Conservation (phyloP, 331 rosid genomes). For the Acacia concinna region DNA sequence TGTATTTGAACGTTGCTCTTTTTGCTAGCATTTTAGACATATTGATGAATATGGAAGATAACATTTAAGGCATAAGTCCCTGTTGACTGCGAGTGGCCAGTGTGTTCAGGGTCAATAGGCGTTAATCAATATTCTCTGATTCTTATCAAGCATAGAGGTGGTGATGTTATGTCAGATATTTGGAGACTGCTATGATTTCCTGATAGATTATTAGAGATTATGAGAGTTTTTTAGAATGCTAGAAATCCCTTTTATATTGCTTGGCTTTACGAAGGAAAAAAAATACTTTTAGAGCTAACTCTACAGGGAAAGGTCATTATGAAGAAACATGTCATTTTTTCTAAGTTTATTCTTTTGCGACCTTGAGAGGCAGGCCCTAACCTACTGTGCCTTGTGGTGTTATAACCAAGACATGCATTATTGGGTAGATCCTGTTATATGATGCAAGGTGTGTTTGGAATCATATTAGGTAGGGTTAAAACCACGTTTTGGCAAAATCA, state of each 20-base stretch:
- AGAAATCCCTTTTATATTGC: neutral
- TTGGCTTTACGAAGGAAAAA: too few relatives aligned
- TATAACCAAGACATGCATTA: neutral
- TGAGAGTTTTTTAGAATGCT: neutral
- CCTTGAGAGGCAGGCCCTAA: neutral
- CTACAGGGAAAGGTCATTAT: neutral
- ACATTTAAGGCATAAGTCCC: neutral
- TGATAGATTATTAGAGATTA: neutral
- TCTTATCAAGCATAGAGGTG: neutral
- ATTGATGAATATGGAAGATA: conserved; percentile 5
- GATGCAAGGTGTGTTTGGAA: neutral
- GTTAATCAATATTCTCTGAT: neutral
- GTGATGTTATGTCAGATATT: neutral
- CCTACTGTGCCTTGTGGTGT: neutral
- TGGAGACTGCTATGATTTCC: neutral
- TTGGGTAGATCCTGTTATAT: neutral
- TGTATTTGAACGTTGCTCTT: neutral
- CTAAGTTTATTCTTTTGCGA: neutral
- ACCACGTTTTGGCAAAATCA: neutral
- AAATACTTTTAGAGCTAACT: neutral
- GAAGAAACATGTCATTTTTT: neutral
- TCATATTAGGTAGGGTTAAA: neutral
- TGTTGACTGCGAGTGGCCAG: neutral
- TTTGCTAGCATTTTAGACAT: neutral
- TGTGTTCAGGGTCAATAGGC: neutral